Evolutionary conservation across 495 filamentous ascomycete genomes (phyloP), one percentile per base, ranked within the genome.

Genomic region (Letharia lupina): DNA sequence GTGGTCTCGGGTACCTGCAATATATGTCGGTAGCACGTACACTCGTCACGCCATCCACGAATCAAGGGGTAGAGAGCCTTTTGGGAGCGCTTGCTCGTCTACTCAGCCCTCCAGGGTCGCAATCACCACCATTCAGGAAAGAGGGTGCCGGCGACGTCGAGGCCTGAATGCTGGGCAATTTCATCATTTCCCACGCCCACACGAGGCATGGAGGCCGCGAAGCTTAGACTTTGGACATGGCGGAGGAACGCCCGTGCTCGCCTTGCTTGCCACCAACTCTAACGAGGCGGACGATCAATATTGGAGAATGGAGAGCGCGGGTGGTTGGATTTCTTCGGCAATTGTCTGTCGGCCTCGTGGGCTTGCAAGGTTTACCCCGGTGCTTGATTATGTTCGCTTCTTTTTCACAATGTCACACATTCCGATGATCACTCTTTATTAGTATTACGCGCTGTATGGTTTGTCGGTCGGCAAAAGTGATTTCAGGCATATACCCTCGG

Each of bases 1-100:
- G 78, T 90, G 48, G 79, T 86, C 28, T 81, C 86, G 39, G 88
- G 86, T 31, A 81, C 84, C 73, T 91, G 88, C 75, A 80, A 80
- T 31, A 76, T 88, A 39, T 90, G 87, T 73, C 70, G 64, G 50
- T 70, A 65, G 44, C 64, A 65, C 11, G 44, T 18, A 18, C 52
- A 16, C 12, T 35, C 28, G 13, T 9, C 1, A 10, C 11, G 5
- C 28, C 50, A 54, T 33, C 0, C 31, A 18, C 52, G 52, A 18
- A 35, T 35, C 4, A 37, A 37, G 52, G 37, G 2, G 10, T 18
- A 16, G 13, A 56, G 12, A 56, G 15, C n/a, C 35, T 56, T 20
- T 1, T 28, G 50, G 50, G 11, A 54, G 13, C 50, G 28, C 50
- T 54, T 54, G 50, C 50, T 33, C 28, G 50, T 28, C 28, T 33